These are phyloP conservation scores for Lyophyllum atratum DNA, from an alignment of 768 basidiomycete genomes.

Conservation along the genomic window DNA sequence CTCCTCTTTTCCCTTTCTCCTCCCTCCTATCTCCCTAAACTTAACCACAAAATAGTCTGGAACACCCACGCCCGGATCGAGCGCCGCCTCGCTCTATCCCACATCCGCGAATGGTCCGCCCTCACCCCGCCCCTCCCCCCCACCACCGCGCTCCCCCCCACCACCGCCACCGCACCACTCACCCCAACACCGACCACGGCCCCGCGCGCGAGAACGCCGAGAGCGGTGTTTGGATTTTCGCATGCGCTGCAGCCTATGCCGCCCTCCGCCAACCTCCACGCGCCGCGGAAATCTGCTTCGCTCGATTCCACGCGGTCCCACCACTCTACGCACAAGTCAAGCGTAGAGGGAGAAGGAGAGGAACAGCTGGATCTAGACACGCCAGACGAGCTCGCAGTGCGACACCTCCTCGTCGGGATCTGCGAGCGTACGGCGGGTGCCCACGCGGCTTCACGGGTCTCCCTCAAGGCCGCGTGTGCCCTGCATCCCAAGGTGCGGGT, in stretches of 20 bases:
- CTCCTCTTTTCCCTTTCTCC: background rate
- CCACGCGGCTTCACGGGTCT: conserved; percentile 43
- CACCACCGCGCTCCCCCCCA: conserved; percentile 8
- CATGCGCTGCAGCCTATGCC: conserved; percentile 16
- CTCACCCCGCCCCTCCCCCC: conserved; percentile 42
- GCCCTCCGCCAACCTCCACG: background rate
- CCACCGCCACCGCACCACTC: background rate
- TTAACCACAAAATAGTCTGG: conserved; percentile 55
- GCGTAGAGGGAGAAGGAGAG: conserved; percentile 6
- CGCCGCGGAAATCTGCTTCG: background rate
- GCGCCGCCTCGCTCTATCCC: conserved; percentile 51
- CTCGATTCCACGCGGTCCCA: background rate
- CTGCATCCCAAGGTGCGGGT: conserved; percentile 42
- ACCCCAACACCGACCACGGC: conserved; percentile 3
- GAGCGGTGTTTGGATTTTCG: conserved; percentile 12
- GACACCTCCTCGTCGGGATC: conserved; percentile 69
- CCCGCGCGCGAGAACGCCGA: background rate
- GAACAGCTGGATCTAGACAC: conserved; percentile 54
- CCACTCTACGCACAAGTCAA: background rate
- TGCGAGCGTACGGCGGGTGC: conserved; percentile 58
- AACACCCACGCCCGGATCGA: conserved; percentile 71
- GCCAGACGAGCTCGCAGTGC: conserved; percentile 68
- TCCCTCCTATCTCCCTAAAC: background rate
- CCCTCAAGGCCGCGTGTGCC: conserved; percentile 53
- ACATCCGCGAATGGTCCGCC: conserved; percentile 54